Conservation (phyloP, 495 filamentous ascomycete genomes). For the Rusavskia elegans region DNA sequence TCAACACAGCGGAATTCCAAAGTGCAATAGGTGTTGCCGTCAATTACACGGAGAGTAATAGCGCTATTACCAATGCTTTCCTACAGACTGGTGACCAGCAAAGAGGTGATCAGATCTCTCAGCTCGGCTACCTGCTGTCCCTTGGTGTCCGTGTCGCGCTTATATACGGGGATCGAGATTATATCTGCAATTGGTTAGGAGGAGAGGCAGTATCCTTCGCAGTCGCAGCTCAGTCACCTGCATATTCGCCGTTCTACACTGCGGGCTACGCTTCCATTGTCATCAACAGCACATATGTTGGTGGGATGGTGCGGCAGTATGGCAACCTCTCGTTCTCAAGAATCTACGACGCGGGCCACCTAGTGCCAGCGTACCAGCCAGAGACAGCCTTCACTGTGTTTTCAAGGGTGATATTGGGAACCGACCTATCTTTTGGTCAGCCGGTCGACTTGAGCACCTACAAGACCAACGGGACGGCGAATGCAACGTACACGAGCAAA, state of each 20-base stretch:
- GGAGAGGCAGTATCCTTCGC: conserved; percentile 23
- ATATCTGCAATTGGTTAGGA: conserved; percentile 51
- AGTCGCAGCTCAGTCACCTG: conserved; percentile 16
- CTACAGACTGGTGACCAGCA: conserved; percentile 29
- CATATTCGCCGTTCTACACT: conserved; percentile 20
- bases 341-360: conserved; percentile 34
- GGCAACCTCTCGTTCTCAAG: conserved; percentile 33
- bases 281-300: conserved; percentile 34
- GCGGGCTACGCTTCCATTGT: conserved; percentile 39
- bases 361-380: conserved; percentile 31
- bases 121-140: conserved; percentile 35
- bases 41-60: conserved; percentile 14
- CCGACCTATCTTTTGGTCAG: conserved; percentile 25
- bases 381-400: conserved; percentile 17
- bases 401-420: conserved; percentile 15
- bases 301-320: conserved; percentile 31
- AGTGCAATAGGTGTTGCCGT: conserved; percentile 13
- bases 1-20: conserved; percentile 15
- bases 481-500: conserved; percentile 28
- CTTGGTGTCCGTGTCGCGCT: conserved; percentile 25
- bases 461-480: conserved; percentile 33
- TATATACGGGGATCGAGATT: conserved; percentile 37
- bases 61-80: conserved; percentile 10
- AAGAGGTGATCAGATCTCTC: conserved; percentile 27
- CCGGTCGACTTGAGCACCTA: conserved; percentile 31